Evolutionary conservation across 139 green algal genomes (phyloP), one percentile per base, ranked within the genome.

Genomic region (Pleodorina starrii): DNA sequence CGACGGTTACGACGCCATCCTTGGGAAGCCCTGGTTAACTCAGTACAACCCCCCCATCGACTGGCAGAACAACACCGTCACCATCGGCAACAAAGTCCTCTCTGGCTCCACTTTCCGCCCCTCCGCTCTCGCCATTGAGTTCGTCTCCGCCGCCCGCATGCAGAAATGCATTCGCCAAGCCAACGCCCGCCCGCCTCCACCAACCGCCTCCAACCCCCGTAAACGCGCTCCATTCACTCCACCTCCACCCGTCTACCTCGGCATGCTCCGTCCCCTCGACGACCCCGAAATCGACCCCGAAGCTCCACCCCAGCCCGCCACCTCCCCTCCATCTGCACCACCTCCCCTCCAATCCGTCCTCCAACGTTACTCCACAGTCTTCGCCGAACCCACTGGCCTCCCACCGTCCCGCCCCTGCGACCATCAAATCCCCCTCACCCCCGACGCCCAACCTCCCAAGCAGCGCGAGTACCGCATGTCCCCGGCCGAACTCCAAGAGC

Each of bases 381-480:
- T 66, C 29, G 6, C 5, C 25, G 54, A 66, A 66, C 6, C 54
- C 54, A 66, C 54, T 4, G 54, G 54, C 54, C 54, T 66, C 54
- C 50, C 50, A 60, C 50, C 50, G 17, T 60, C 60, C 60, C 21
- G 21, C 60, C 60, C 27, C 60, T 73, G 7, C 27, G 27, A 32
- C 60, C 21, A 73, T 9, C 35, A 17, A 14, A 60, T 60, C 50
- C 14, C 17, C 50, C 50, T 60, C 50, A 60, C 50, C 43, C 75
- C 75, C 12, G 75, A 57, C 75, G 11, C 75, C n/a, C 2, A 9
- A 2, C 75, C 75, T 44, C 75, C 46, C 75, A 83, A 83, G n/a
- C 75, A 83, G 75, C 75, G 46, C 43, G 44, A 83, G 29, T 90
- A 90, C 72, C 85, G 85, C 51, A 86, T 86, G 75, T 87, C 75